A percentile compares a stretch with the other conserved stretches of the same genome.
phyloP scores from a whole-genome alignment of 106 monocot genomes.

The Dioscorea alata region DNA sequence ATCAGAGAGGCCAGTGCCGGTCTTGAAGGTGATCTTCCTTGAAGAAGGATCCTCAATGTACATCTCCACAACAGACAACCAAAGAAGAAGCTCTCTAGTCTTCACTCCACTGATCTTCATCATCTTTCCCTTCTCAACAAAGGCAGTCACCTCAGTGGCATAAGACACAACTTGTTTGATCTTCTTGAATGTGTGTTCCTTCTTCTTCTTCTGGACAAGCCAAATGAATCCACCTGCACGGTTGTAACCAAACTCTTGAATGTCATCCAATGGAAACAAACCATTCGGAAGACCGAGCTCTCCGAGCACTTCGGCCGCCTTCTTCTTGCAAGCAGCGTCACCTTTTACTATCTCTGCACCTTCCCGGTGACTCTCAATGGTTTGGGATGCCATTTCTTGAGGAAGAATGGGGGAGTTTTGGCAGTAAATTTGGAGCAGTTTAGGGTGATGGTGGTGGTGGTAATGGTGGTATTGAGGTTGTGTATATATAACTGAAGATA shows the following conservation, averaged over 20 bases:
- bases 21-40: not conserved
- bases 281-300: slow-evolving; percentile 16
- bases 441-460: too few relatives aligned
- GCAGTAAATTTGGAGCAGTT: too few relatives aligned
- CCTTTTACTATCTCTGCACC: slow-evolving; percentile 6
- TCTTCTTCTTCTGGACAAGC: not conserved
- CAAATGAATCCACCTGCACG: slow-evolving; percentile 12
- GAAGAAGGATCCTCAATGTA: not conserved
- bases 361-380: not conserved
- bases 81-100: not conserved
- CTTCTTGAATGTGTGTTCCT: not conserved
- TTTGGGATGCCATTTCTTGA: too few relatives aligned
- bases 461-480: not conserved
- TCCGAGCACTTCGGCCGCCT: not conserved
- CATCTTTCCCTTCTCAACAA: not conserved
- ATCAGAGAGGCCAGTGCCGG: not conserved
- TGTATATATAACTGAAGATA: not conserved
- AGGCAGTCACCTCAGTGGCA: not conserved
- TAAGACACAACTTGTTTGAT: not conserved
- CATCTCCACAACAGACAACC: not conserved
- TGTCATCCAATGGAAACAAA: slow-evolving; percentile 12
- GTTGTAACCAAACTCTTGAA: slow-evolving; percentile 10
- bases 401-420: too few relatives aligned
- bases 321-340: too few relatives aligned
- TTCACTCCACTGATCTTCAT: not conserved